Conservation (phyloP, 257 asterid genomes). For the Osmanthus fragrans region DNA sequence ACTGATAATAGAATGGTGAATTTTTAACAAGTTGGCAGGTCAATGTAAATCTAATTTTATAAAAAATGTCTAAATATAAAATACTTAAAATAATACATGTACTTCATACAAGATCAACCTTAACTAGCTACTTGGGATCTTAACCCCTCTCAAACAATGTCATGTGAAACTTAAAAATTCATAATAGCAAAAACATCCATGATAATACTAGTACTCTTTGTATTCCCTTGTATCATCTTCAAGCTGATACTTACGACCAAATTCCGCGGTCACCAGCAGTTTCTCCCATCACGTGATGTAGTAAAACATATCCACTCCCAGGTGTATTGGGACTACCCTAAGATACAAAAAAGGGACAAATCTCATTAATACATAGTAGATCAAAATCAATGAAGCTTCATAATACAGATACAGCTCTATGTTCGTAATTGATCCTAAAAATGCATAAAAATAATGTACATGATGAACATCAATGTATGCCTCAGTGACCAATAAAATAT, state of each 20-base stretch:
- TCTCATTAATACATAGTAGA: conserved; percentile 9
- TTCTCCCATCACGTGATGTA: conserved; percentile 98
- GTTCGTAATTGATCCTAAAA: not conserved
- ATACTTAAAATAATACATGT: conserved; percentile 5
- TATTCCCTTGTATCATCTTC: conserved; percentile 24
- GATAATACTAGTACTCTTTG: not conserved
- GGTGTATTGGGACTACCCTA: conserved; percentile 90
- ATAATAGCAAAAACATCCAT: not conserved
- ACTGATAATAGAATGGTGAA: conserved; percentile 6
- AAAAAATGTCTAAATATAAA: conserved; percentile 2
- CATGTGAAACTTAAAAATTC: conserved; percentile 12
- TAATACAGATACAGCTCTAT: not conserved
- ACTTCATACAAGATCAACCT: conserved; percentile 13
- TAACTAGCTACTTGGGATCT: not conserved
- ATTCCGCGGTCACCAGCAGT: conserved; percentile 91
- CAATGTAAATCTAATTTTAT: not conserved
- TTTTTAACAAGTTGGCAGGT: conserved; percentile 10
- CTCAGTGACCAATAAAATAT: not conserved
- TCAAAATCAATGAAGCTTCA: conserved; percentile 2
- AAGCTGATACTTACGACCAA: conserved; percentile 90
- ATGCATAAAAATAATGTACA: not conserved
- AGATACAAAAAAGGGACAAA: conserved; percentile 16
- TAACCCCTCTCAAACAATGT: not conserved
- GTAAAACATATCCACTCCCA: conserved; percentile 96
- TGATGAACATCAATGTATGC: not conserved